These are phyloP conservation scores for Rubia balearica DNA, from an alignment of 305 asterid genomes.

Conservation along the genomic window DNA sequence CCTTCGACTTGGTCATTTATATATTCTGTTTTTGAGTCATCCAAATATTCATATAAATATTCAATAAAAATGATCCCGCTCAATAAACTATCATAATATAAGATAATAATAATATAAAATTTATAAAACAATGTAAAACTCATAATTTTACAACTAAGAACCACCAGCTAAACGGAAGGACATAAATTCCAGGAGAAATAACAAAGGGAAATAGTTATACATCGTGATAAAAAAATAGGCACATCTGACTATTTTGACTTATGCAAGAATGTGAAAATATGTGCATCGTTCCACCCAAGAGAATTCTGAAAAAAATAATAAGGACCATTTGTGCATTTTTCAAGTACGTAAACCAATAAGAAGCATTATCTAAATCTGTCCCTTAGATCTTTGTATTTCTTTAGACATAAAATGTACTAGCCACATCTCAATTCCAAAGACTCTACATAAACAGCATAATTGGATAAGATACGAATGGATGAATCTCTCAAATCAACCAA, in stretches of 20 bases:
- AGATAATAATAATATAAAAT: too few relatives aligned
- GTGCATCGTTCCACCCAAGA: background rate
- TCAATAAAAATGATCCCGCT: too few relatives aligned
- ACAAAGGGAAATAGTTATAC: background rate
- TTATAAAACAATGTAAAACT: background rate
- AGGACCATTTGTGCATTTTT: background rate
- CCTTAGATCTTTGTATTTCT: background rate
- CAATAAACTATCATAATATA: too few relatives aligned
- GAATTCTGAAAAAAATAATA: background rate
- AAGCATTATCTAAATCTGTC: background rate
- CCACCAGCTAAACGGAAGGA: too few relatives aligned
- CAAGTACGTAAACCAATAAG: background rate
- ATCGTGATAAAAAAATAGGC: background rate
- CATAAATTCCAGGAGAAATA: background rate
- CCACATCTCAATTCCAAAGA: background rate
- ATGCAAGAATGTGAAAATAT: background rate
- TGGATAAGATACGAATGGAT: background rate
- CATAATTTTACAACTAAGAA: background rate
- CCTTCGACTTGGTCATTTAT: too few relatives aligned
- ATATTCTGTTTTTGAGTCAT: too few relatives aligned
- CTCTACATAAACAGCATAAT: background rate
- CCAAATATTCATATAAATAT: too few relatives aligned
- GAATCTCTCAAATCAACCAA: background rate
- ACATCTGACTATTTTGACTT: background rate
- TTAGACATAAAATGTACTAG: background rate